A percentile compares a stretch with the other conserved stretches of the same genome.
Conservation (phyloP, 164 flowering plant genomes). For the Stephania cephalantha region DNA sequence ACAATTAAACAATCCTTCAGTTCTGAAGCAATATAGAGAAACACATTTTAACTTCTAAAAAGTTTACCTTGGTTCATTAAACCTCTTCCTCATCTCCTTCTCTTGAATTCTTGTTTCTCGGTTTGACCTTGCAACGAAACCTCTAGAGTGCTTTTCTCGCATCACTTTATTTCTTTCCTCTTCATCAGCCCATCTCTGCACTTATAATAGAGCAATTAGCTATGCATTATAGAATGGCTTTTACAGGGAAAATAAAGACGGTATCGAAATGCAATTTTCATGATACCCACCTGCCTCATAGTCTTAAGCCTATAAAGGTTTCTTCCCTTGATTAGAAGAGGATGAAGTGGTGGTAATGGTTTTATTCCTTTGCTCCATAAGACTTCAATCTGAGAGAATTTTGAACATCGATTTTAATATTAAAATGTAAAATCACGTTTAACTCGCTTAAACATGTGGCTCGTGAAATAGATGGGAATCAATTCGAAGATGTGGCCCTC, state of each 20-base stretch:
- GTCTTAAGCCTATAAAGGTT: slow-evolving; percentile 72
- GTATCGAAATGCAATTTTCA: neutral
- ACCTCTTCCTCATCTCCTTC: slow-evolving; percentile 42
- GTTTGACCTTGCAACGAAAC: slow-evolving; percentile 48
- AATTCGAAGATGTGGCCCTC: neutral
- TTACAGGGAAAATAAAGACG: neutral
- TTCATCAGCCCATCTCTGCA: slow-evolving; percentile 77
- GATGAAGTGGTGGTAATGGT: slow-evolving; percentile 67
- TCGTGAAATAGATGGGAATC: neutral
- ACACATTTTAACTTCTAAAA: neutral
- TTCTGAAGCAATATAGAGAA: neutral
- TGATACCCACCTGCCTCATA: slow-evolving; percentile 56
- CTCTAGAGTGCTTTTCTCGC: slow-evolving; percentile 73
- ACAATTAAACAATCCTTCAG: neutral
- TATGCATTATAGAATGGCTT: neutral
- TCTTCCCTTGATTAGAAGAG: slow-evolving; percentile 80
- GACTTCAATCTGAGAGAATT: slow-evolving; percentile 57
- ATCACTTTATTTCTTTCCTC: slow-evolving; percentile 45
- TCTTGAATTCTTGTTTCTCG: slow-evolving; percentile 53
- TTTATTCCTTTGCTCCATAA: slow-evolving; percentile 83
- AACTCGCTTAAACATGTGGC: neutral
- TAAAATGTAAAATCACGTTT: neutral
- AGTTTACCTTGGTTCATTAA: slow-evolving; percentile 29
- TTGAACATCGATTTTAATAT: neutral
- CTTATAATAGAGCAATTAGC: slow-evolving; percentile 13